phyloP scores from a whole-genome alignment of 352 stramenopile species.

The Pythium volutum region DNA sequence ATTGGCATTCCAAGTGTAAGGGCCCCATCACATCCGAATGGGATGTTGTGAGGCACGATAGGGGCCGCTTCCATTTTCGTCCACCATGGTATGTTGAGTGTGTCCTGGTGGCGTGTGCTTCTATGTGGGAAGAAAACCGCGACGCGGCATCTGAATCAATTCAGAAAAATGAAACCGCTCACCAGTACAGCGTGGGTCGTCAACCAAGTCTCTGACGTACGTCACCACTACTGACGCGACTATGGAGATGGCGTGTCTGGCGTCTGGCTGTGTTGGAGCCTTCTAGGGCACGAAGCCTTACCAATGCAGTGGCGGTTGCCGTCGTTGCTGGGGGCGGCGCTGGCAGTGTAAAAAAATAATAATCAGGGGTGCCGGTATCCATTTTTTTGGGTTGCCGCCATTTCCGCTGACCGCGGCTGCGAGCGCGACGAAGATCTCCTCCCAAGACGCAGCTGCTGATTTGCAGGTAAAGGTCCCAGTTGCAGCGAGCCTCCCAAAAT shows the following conservation, averaged over 20 bases:
- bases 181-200: too few species aligned
- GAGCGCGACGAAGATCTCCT: background rate
- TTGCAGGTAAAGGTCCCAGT: background rate
- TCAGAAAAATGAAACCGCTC: too few species aligned
- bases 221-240: too few species aligned
- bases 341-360: too few species aligned
- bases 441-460: constrained; percentile 7
- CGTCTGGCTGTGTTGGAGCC: too few species aligned
- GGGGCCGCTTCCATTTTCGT: constrained; percentile 9
- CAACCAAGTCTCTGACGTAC: too few species aligned
- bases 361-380: too few species aligned
- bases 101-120: background rate
- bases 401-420: background rate
- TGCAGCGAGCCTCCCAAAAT: background rate
- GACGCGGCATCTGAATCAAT: background rate
- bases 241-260: too few species aligned
- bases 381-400: too few species aligned
- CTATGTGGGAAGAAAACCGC: constrained; percentile 7
- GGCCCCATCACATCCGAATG: background rate
- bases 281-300: too few species aligned
- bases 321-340: too few species aligned
- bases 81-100: background rate
- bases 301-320: too few species aligned
- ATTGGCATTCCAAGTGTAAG: background rate
- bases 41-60: background rate